Conservation (phyloP, 2,329 filamentous ascomycete genomes). For the Exophiala oligosperma region DNA sequence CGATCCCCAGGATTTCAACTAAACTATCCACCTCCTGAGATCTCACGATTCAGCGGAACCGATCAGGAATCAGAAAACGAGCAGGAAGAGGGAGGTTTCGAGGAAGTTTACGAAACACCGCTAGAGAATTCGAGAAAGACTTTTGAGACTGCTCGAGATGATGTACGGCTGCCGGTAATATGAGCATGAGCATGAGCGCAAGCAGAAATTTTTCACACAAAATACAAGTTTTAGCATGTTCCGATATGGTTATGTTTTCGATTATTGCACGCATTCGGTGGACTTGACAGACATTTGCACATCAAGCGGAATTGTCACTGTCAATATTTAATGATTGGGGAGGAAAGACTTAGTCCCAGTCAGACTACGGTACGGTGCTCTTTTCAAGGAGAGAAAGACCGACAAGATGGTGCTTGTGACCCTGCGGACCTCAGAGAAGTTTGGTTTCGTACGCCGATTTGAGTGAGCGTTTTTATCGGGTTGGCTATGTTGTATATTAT, state of each 20-base stretch:
- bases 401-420: too few relatives aligned
- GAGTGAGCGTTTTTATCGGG: background rate
- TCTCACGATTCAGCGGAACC: constrained; percentile 28
- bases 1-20: constrained; percentile 20
- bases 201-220: too few relatives aligned
- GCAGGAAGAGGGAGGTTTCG: constrained; percentile 13
- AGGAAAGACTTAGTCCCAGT: background rate
- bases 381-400: too few relatives aligned
- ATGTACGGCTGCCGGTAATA: constrained; percentile 5
- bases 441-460: too few relatives aligned
- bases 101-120: constrained; percentile 29
- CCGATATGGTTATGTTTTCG: background rate
- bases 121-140: constrained; percentile 20
- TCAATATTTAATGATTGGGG: background rate
- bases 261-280: too few relatives aligned
- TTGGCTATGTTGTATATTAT: background rate
- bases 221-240: background rate
- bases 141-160: constrained; percentile 25
- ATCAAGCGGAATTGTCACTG: background rate
- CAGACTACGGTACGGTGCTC: too few relatives aligned
- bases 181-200: background rate
- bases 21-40: constrained; percentile 17
- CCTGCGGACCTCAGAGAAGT: too few relatives aligned
- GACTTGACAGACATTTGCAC: too few relatives aligned
- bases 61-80: constrained; percentile 25